Evolutionary conservation across 768 basidiomycete species (phyloP).

Genomic region (Auriscalpium vulgare): DNA sequence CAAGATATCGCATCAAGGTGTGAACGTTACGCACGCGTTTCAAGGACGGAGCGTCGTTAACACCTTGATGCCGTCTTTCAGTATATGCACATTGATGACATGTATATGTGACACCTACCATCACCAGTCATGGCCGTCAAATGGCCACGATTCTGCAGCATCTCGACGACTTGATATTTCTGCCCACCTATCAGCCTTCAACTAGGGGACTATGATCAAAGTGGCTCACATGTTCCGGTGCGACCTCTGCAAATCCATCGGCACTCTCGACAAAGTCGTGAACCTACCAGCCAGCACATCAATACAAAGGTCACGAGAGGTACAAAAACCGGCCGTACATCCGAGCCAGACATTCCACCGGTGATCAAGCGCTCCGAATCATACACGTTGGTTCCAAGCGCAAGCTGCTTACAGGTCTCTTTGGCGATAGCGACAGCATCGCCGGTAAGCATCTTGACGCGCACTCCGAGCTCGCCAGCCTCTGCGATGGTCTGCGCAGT

Average conservation of each 20-base stretch:
- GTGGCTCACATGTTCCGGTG: slow-evolving; percentile 34
- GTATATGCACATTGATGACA: slow-evolving; percentile 5
- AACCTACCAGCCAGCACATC: slow-evolving; percentile 13
- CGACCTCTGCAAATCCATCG: slow-evolving; percentile 44
- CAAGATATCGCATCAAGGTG: slow-evolving; percentile 6
- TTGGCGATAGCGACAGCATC: slow-evolving; percentile 43
- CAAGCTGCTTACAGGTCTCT: slow-evolving; percentile 38
- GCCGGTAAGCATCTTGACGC: slow-evolving; percentile 45
- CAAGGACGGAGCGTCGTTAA: slow-evolving; percentile 28
- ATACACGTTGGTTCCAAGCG: slow-evolving; percentile 37
- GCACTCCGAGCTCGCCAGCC: slow-evolving; percentile 34
- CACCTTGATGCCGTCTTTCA: slow-evolving; percentile 2
- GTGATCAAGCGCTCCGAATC: slow-evolving; percentile 38
- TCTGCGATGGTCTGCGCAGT: slow-evolving; percentile 38
- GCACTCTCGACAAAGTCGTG: slow-evolving; percentile 40
- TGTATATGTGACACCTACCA: slow-evolving; percentile 9
- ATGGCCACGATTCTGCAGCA: slow-evolving; percentile 33
- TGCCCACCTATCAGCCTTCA: background rate
- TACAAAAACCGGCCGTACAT: slow-evolving; percentile 11
- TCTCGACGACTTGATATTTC: slow-evolving; percentile 28
- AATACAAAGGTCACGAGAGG: background rate
- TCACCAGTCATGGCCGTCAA: slow-evolving; percentile 39
- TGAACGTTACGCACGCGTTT: slow-evolving; percentile 19
- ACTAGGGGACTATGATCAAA: background rate
- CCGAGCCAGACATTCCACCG: slow-evolving; percentile 34